Evolutionary conservation across 441 rosid genomes (phyloP).

Genomic region (Iberis amara): DNA sequence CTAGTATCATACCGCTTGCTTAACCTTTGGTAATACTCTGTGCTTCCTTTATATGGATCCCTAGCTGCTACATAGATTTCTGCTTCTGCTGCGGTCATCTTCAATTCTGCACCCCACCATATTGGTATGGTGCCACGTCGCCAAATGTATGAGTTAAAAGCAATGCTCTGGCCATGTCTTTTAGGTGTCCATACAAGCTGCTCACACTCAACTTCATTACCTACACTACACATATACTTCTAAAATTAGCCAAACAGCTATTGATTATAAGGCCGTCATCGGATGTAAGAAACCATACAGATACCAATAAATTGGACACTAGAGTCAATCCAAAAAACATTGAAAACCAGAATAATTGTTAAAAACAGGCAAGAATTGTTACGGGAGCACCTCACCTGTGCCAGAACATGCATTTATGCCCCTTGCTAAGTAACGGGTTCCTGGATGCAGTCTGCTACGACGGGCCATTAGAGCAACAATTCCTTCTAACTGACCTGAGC

Average conservation of each 20-base stretch:
- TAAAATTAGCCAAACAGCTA: conserved; percentile 25
- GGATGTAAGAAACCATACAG: conserved; percentile 8
- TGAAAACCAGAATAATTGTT: conserved; percentile 9
- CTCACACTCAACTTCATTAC: conserved; percentile 98
- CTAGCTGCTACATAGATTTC: conserved; percentile 84
- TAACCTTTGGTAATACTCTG: conserved; percentile 69
- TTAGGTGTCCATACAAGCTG: conserved; percentile 95
- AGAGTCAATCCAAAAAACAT: conserved; percentile 5
- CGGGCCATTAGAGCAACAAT: conserved; percentile 87
- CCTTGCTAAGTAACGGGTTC: conserved; percentile 97
- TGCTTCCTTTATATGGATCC: conserved; percentile 87
- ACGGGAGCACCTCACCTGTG: conserved; percentile 58
- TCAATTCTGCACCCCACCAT: conserved; percentile 98
- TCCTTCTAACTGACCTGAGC: conserved; percentile 90
- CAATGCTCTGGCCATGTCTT: conserved; percentile 66
- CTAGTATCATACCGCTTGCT: conserved; percentile 82
- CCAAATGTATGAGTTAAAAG: conserved; percentile 85
- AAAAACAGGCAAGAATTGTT: conserved; percentile 7
- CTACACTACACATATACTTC: conserved; percentile 45
- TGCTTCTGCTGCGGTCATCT: conserved; percentile 84
- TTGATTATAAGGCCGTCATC: conserved; percentile 10
- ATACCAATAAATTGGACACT: conserved; percentile 4
- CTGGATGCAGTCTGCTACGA: conserved; percentile 96
- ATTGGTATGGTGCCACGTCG: conserved; percentile 96
- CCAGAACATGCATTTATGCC: conserved; percentile 95